These are phyloP conservation scores for Aspergillus amoenus DNA, from an alignment of 2,329 filamentous ascomycete species.

Conservation along the genomic window DNA sequence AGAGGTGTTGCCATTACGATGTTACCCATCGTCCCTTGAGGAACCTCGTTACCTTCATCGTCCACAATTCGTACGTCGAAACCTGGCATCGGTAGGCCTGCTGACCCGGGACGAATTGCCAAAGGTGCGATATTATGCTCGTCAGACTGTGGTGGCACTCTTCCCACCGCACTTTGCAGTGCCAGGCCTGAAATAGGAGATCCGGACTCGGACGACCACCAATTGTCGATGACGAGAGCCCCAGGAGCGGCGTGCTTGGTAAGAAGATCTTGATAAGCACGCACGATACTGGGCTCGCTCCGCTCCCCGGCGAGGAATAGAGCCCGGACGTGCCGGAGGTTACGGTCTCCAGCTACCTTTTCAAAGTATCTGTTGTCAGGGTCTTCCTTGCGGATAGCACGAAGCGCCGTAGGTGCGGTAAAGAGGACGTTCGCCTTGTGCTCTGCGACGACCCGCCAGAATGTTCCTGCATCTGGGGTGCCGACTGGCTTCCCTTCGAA, in stretches of 20 bases:
- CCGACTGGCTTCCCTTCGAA: slow-evolving; percentile 95
- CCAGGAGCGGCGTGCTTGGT: slow-evolving; percentile 62
- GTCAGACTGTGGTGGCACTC: slow-evolving; percentile 34
- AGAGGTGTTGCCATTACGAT: slow-evolving; percentile 82
- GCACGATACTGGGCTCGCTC: slow-evolving; percentile 82
- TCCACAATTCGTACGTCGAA: slow-evolving; percentile 86
- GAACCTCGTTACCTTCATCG: slow-evolving; percentile 71
- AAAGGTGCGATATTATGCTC: slow-evolving; percentile 48
- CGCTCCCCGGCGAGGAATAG: slow-evolving; percentile 87
- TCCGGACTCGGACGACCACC: slow-evolving; percentile 72
- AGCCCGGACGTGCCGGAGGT: slow-evolving; percentile 68
- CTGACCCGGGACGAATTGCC: slow-evolving; percentile 75
- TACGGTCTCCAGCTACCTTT: slow-evolving; percentile 64
- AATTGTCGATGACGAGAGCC: slow-evolving; percentile 67
- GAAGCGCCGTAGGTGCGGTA: slow-evolving; percentile 82
- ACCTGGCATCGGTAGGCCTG: slow-evolving; percentile 86
- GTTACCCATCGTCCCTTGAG: slow-evolving; percentile 79
- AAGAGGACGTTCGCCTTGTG: slow-evolving; percentile 82
- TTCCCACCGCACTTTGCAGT: slow-evolving; percentile 61
- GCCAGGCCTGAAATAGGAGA: slow-evolving; percentile 68
- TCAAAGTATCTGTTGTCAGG: slow-evolving; percentile 68
- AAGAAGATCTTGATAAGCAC: slow-evolving; percentile 75
- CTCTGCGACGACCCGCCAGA: slow-evolving; percentile 84
- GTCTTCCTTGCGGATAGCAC: slow-evolving; percentile 85
- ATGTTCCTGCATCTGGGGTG: slow-evolving; percentile 80